Conservation (phyloP, 1,284 basidiomycete species). For the Fomitopsis schrenkii region DNA sequence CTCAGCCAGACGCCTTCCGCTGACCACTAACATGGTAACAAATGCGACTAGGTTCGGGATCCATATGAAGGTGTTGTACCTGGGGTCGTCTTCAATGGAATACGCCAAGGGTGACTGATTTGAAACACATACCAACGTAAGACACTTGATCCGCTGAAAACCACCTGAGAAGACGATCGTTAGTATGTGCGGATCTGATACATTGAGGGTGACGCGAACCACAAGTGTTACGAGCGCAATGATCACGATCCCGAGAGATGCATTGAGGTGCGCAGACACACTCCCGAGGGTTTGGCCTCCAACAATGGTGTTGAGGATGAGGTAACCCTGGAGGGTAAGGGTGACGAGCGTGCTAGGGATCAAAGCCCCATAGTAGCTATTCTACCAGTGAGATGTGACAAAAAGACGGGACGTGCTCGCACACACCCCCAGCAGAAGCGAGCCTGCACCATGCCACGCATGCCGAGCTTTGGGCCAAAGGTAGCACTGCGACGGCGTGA, state of each 20-base stretch:
- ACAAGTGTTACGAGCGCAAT: slow-evolving; percentile 66
- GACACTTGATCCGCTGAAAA: slow-evolving; percentile 61
- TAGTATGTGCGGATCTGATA: neutral
- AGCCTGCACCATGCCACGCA: slow-evolving; percentile 61
- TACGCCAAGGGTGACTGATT: neutral
- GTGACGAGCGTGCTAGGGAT: slow-evolving; percentile 64
- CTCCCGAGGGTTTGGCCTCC: slow-evolving; percentile 72
- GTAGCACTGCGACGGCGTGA: slow-evolving; percentile 35
- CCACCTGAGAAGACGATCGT: slow-evolving; percentile 29
- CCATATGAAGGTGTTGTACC: slow-evolving; percentile 62
- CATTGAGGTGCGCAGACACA: slow-evolving; percentile 47
- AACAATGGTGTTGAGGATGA: slow-evolving; percentile 72
- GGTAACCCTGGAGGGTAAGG: slow-evolving; percentile 61
- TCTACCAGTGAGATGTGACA: neutral
- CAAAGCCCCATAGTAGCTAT: slow-evolving; percentile 56
- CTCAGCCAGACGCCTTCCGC: slow-evolving; percentile 42
- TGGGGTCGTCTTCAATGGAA: slow-evolving; percentile 4
- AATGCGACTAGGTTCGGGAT: slow-evolving; percentile 65
- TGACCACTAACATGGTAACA: slow-evolving; percentile 61
- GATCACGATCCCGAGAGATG: slow-evolving; percentile 73
- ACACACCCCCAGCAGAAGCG: slow-evolving; percentile 51
- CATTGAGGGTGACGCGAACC: slow-evolving; percentile 18
- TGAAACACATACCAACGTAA: slow-evolving; percentile 43
- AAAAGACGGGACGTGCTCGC: neutral
- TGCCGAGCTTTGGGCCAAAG: slow-evolving; percentile 60